These are phyloP conservation scores for Geotrichum fermentans DNA, from an alignment of 1,139 yeast genomes.

Conservation along the genomic window DNA sequence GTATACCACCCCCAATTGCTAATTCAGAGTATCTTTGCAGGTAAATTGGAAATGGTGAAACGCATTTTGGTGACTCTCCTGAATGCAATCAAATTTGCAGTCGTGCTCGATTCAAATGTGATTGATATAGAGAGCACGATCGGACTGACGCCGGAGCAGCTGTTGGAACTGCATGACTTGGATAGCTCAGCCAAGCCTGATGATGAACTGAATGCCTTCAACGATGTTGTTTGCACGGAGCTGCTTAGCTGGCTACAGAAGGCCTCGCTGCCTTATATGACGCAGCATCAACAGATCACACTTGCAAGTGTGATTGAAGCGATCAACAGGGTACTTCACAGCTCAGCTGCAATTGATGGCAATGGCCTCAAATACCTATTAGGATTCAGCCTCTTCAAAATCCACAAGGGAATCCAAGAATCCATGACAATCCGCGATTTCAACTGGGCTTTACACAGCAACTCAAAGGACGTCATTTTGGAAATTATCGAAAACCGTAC, in stretches of 20 bases:
- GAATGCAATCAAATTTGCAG: constrained; percentile 49
- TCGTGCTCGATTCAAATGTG: constrained; percentile 33
- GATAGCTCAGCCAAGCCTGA: constrained; percentile 29
- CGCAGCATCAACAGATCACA: constrained; percentile 89
- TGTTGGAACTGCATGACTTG: constrained; percentile 9
- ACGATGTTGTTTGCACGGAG: constrained; percentile 44
- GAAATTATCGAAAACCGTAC: constrained; percentile 47
- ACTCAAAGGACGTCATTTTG: constrained; percentile 62
- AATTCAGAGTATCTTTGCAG: constrained; percentile 68
- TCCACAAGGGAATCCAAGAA: constrained; percentile 47
- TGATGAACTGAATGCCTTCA: constrained; percentile 46
- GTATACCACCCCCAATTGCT: constrained; percentile 87
- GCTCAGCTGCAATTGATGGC: constrained; percentile 52
- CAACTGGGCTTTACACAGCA: constrained; percentile 83
- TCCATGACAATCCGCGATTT: constrained; percentile 72
- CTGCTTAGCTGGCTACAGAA: constrained; percentile 59
- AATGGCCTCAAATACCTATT: constrained; percentile 69
- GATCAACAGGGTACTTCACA: constrained; percentile 50
- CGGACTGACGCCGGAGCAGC: constrained; percentile 23
- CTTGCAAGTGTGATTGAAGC: constrained; percentile 68
- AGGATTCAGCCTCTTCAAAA: constrained; percentile 64
- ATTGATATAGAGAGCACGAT: constrained; percentile 29
- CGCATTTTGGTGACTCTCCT: constrained; percentile 52
- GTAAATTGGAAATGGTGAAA: constrained; percentile 53
- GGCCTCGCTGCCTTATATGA: constrained; percentile 68